Conservation (phyloP, 352 stramenopile genomes). For the Saprolegnia diclina region DNA sequence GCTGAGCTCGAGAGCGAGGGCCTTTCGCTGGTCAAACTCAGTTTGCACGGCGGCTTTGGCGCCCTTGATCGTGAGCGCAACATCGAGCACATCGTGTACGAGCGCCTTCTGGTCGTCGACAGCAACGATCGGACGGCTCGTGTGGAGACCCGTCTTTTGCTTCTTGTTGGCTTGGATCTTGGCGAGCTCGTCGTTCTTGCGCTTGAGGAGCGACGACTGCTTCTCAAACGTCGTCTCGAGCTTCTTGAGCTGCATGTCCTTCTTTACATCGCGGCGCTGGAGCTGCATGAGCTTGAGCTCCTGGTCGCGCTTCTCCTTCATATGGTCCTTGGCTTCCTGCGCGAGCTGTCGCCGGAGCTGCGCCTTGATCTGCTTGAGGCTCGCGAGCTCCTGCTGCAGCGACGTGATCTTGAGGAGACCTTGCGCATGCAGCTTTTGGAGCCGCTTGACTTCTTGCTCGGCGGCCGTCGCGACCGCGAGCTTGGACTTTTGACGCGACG, state of each 20-base stretch:
- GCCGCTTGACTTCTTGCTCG: slow-evolving; percentile 13
- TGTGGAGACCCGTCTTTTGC: background rate
- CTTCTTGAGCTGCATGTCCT: slow-evolving; percentile 53
- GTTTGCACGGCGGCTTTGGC: slow-evolving; percentile 47
- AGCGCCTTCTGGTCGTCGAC: slow-evolving; percentile 31
- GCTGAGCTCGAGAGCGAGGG: slow-evolving; percentile 41
- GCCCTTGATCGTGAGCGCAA: slow-evolving; percentile 43
- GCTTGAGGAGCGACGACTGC: slow-evolving; percentile 46
- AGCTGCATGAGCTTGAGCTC: slow-evolving; percentile 46
- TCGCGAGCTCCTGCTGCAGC: slow-evolving; percentile 40
- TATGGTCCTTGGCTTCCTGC: slow-evolving; percentile 37
- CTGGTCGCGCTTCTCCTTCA: slow-evolving; percentile 42
- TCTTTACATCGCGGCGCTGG: slow-evolving; percentile 53
- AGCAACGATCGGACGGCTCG: slow-evolving; percentile 13
- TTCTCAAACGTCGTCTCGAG: slow-evolving; percentile 37
- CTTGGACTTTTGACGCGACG: slow-evolving; percentile 32
- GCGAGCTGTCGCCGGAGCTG: slow-evolving; percentile 38
- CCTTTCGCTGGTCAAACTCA: slow-evolving; percentile 50
- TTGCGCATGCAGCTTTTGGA: slow-evolving; percentile 18
- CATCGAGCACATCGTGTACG: slow-evolving; percentile 38
- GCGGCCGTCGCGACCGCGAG: slow-evolving; percentile 13
- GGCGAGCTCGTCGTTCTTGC: slow-evolving; percentile 50
- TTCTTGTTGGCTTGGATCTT: slow-evolving; percentile 33
- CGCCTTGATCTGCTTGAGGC: slow-evolving; percentile 47
- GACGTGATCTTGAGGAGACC: slow-evolving; percentile 45